phyloP scores from a whole-genome alignment of 2,329 filamentous ascomycete genomes.

The Neofusicoccum sp. region DNA sequence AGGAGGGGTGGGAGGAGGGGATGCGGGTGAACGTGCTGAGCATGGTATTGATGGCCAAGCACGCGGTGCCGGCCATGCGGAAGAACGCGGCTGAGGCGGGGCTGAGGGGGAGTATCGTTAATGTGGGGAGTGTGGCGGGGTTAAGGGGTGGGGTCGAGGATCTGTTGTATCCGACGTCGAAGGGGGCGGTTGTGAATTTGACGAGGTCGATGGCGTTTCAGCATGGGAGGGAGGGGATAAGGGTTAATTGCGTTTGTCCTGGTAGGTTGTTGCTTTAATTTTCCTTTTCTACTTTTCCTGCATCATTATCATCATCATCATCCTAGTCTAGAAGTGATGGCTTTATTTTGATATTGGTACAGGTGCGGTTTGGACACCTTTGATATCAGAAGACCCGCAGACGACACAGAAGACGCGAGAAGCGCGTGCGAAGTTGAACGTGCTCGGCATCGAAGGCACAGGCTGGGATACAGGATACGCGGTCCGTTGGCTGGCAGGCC shows the following conservation, averaged over 20 bases:
- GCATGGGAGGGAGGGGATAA: slow-evolving; percentile 53
- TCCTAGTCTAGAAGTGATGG: neutral
- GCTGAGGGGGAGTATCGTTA: slow-evolving; percentile 58
- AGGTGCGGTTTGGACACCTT: slow-evolving; percentile 57
- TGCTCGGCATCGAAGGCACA: slow-evolving; percentile 57
- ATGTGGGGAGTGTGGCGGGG: slow-evolving; percentile 65
- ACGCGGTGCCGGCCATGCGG: slow-evolving; percentile 62
- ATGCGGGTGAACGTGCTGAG: slow-evolving; percentile 65
- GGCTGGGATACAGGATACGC: slow-evolving; percentile 58
- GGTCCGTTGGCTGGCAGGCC: slow-evolving; percentile 55
- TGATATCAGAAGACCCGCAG: slow-evolving; percentile 53
- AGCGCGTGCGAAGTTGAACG: slow-evolving; percentile 51
- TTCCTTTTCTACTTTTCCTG: neutral
- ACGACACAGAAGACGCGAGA: slow-evolving; percentile 56
- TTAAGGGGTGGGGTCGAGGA: slow-evolving; percentile 57
- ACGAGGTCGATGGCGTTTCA: slow-evolving; percentile 60
- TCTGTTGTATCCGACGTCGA: slow-evolving; percentile 57
- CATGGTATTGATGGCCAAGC: slow-evolving; percentile 67
- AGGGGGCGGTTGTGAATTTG: slow-evolving; percentile 60
- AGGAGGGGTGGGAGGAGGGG: slow-evolving; percentile 58
- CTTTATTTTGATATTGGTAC: neutral
- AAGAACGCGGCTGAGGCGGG: slow-evolving; percentile 51
- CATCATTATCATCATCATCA: too few species aligned
- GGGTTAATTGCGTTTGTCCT: slow-evolving; percentile 60
- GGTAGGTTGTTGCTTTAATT: slow-evolving; percentile 33